Base-by-base conservation (phyloP, 2,329 filamentous ascomycete species). In the Didymella sp. region DNA sequence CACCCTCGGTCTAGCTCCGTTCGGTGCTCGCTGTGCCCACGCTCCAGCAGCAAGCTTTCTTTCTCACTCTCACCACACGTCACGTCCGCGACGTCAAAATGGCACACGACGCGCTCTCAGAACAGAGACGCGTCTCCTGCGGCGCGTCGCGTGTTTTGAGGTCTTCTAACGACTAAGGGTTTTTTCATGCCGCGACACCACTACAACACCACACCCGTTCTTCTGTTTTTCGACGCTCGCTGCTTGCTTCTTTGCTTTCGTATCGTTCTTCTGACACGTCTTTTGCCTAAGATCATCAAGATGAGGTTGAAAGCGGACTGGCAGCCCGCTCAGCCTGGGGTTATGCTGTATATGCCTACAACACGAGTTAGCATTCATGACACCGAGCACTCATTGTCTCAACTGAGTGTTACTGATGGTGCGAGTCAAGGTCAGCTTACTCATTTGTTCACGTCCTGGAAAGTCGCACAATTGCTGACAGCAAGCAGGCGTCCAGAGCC, bases 51-150 rank as follows among this genome's bases (percentile, higher is more conserved):
- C 30, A 30, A 35, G 15, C 25, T 9, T 7, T 51, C 28, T 35
- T 30, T 33, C 43, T 56, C 54, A 56, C 22, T 15, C 24, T 56
- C 54, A 56, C 47, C 19, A 51, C 54, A 19, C 54, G 48, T 48
- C 37, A 22, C 48, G 22, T 42, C 22, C 15, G 40, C 45, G 28
- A 50, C 27, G 40, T 33, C 52, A 40, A 40, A 3, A 40, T 35
- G 44, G n/a, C 37, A n/a, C 17, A 19, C 8, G 7, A 15, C 38
- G 22, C 13, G 22, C 8, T 21, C 33, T 9, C 4, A 4, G 35
- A 8, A 21, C 35, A 22, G 22, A 3, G 22, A 38, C 19, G 35
- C 35, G 46, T 41, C 13, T 27, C 1, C 8, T 27, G 47, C 41
- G 42, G 35, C 28, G 46, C 47, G 28, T n/a, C 8, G n/a, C n/a